phyloP scores from a whole-genome alignment of 2,329 filamentous ascomycete species.

The Clonostachys rhizophaga region DNA sequence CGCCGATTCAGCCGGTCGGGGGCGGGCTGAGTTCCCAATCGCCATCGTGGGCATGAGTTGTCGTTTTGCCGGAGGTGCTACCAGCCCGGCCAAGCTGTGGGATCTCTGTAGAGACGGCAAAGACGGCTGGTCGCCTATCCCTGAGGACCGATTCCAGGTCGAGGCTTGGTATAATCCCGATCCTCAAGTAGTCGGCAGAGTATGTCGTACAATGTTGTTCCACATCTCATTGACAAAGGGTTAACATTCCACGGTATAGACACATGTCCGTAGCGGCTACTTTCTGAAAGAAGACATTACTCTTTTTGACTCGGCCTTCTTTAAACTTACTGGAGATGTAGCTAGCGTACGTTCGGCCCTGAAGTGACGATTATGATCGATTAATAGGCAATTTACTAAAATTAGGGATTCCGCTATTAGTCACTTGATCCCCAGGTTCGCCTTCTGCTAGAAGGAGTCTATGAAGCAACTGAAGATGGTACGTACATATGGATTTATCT shows the following conservation, averaged over 20 bases:
- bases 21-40: conserved; percentile 8
- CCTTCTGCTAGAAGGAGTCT: conserved; percentile 26
- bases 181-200: conserved; percentile 14
- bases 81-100: conserved; percentile 16
- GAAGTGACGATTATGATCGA: too few relatives aligned
- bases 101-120: conserved; percentile 6
- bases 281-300: too few relatives aligned
- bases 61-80: conserved; percentile 20
- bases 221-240: too few relatives aligned
- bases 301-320: too few relatives aligned
- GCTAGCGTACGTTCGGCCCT: too few relatives aligned
- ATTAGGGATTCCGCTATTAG: not conserved
- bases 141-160: conserved; percentile 12
- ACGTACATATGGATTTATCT: too few relatives aligned
- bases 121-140: conserved; percentile 11
- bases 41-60: conserved; percentile 33
- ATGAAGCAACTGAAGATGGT: conserved; percentile 30
- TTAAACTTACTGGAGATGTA: too few relatives aligned
- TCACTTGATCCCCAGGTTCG: conserved; percentile 51
- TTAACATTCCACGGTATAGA: too few relatives aligned
- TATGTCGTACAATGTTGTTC: too few relatives aligned
- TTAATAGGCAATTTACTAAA: too few relatives aligned
- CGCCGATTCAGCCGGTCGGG: too few relatives aligned
- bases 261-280: too few relatives aligned
- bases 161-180: conserved; percentile 12